These are phyloP conservation scores for Stachybotrys chlorohalonatus DNA, from an alignment of 2,329 filamentous ascomycete species.

Conservation along the genomic window DNA sequence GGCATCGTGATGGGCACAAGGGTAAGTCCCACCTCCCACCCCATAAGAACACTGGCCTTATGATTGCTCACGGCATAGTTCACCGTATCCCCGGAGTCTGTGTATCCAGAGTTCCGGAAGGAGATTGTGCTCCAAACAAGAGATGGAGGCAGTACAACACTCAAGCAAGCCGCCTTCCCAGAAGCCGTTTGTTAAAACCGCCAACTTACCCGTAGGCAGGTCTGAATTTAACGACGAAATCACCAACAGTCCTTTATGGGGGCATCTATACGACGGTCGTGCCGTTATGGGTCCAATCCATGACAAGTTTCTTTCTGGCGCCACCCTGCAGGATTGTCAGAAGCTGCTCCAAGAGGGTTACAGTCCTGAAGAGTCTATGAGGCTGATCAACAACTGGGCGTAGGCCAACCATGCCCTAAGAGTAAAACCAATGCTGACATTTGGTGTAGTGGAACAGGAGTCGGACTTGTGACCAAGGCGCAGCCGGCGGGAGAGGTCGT, in stretches of 20 bases:
- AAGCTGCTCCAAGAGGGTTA: constrained; percentile 27
- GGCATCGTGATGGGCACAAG: constrained; percentile 34
- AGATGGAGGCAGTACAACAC: constrained; percentile 34
- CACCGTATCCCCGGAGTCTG: constrained; percentile 31
- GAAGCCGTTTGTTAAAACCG: not conserved
- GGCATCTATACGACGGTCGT: constrained; percentile 33
- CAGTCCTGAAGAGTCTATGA: constrained; percentile 20
- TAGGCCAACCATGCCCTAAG: constrained; percentile 12
- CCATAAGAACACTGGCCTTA: not conserved
- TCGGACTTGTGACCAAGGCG: constrained; percentile 33
- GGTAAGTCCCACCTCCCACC: constrained; percentile 12
- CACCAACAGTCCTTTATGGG: constrained; percentile 28
- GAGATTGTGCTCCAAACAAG: constrained; percentile 27
- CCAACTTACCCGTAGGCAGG: constrained; percentile 7
- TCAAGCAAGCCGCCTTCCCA: constrained; percentile 26
- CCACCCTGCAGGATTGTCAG: constrained; percentile 32
- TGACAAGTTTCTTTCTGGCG: constrained; percentile 26
- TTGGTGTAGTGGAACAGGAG: constrained; percentile 27
- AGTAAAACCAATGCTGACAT: constrained; percentile 2
- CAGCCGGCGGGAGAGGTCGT: constrained; percentile 34
- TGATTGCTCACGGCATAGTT: constrained; percentile 23
- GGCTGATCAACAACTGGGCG: constrained; percentile 27
- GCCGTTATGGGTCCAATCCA: constrained; percentile 30
- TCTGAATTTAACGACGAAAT: constrained; percentile 34
- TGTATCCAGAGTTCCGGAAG: constrained; percentile 29